These are phyloP conservation scores for Leptomonas pyrrhocoris DNA, from an alignment of 208 protist species.

Conservation along the genomic window DNA sequence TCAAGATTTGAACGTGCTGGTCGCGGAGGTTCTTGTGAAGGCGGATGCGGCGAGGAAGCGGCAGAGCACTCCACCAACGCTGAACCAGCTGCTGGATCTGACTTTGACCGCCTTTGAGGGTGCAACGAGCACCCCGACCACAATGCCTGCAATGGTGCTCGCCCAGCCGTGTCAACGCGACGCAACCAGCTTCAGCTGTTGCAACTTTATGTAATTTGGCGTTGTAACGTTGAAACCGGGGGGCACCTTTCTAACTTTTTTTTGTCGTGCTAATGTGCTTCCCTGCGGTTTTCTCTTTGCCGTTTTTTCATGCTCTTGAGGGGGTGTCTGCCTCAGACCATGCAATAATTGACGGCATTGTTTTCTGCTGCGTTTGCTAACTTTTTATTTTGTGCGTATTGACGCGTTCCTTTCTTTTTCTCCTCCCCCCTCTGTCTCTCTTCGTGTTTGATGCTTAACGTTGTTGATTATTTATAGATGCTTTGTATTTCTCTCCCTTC, in stretches of 20 bases:
- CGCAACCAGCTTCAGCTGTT: slow-evolving; percentile 28
- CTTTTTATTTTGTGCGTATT: too few species aligned
- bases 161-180: slow-evolving; percentile 45
- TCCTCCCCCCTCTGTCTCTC: too few species aligned
- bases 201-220: slow-evolving; percentile 44
- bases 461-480: too few species aligned
- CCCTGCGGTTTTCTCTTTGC: too few species aligned
- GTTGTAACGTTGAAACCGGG: neutral
- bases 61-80: slow-evolving; percentile 37
- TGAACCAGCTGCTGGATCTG: slow-evolving; percentile 66
- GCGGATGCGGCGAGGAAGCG: slow-evolving; percentile 40
- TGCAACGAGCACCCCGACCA: slow-evolving; percentile 34
- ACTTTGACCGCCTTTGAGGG: slow-evolving; percentile 66
- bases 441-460: too few species aligned
- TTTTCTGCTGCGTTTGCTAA: too few species aligned
- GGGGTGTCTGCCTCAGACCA: too few species aligned
- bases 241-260: slow-evolving; percentile 18
- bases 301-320: too few species aligned
- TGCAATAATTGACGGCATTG: too few species aligned
- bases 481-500: too few species aligned
- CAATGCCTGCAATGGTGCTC: slow-evolving; percentile 53
- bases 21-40: slow-evolving; percentile 58
- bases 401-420: too few species aligned
- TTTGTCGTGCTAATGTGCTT: neutral
- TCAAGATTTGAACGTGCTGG: slow-evolving; percentile 68